These are phyloP conservation scores for Triglochin maritima DNA, from an alignment of 106 monocot genomes.

Conservation along the genomic window DNA sequence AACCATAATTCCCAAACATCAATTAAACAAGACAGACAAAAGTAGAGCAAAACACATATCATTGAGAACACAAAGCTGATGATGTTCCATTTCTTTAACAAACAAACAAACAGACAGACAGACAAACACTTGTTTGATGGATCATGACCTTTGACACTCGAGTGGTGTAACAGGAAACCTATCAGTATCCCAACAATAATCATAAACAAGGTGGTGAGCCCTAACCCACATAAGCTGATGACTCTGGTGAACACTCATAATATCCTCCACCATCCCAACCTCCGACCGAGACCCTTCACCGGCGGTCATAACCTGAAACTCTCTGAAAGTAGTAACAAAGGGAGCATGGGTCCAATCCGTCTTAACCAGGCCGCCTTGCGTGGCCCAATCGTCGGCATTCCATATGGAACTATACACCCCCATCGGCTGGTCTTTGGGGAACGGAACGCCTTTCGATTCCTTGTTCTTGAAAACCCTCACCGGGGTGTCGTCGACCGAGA, in stretches of 20 bases:
- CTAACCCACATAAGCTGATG: conserved; percentile 83
- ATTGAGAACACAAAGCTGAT: too few species aligned
- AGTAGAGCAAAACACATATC: too few species aligned
- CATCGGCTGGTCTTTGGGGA: conserved; percentile 68
- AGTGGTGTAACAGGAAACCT: conserved; percentile 48
- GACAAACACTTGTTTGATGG: too few species aligned
- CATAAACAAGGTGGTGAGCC: conserved; percentile 68
- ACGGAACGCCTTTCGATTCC: conserved; percentile 19
- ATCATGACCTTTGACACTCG: conserved; percentile 27
- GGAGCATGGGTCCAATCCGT: conserved; percentile 88
- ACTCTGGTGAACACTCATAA: conserved; percentile 70
- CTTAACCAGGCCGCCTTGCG: conserved; percentile 83
- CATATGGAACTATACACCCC: conserved; percentile 82
- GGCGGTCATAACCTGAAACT: conserved; percentile 36
- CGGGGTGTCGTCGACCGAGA: conserved; percentile 68
- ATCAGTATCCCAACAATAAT: conserved; percentile 50
- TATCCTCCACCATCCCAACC: conserved; percentile 54
- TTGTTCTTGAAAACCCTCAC: conserved; percentile 44
- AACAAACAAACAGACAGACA: too few species aligned
- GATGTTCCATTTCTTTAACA: too few species aligned
- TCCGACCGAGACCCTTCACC: conserved; percentile 55
- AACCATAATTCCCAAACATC: too few species aligned
- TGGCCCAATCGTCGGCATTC: conserved; percentile 99
- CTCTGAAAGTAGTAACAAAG: conserved; percentile 52
- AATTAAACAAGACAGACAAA: too few species aligned